Conservation (phyloP, 1,284 basidiomycete species). For the Cutaneotrichosporon dermatis region DNA sequence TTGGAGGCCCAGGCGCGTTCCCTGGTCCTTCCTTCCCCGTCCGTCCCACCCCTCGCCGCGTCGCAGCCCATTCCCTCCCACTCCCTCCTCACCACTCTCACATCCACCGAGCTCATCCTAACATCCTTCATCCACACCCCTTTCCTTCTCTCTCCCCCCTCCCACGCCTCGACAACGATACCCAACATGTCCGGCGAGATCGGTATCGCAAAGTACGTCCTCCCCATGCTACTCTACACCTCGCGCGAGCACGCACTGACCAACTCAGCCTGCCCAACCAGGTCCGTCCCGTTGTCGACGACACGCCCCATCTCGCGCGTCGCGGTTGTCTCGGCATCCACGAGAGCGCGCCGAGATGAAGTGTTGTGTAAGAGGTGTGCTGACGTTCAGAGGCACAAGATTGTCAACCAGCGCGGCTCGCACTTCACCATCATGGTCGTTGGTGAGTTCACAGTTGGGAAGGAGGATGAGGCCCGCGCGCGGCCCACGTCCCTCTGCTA, state of each 20-base stretch:
- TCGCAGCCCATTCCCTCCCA: neutral
- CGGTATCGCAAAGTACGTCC: conserved; percentile 50
- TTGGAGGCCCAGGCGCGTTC: too few species aligned
- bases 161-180: conserved; percentile 6
- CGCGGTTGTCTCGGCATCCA: too few species aligned
- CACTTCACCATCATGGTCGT: conserved; percentile 99
- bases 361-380: neutral
- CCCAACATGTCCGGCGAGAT: conserved; percentile 47
- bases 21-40: too few species aligned
- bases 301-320: too few species aligned
- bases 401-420: conserved; percentile 91
- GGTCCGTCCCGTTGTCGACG: conserved; percentile 53
- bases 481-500: neutral
- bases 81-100: neutral
- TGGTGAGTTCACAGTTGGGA: conserved; percentile 57
- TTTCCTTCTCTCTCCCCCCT: neutral
- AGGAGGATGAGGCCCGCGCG: neutral
- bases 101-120: neutral
- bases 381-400: conserved; percentile 75
- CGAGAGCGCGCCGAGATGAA: too few species aligned
- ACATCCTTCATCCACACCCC: neutral
- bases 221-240: neutral
- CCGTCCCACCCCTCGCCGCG: too few species aligned
- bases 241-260: conserved; percentile 4
- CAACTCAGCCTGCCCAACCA: conserved; percentile 91